A percentile compares a stretch with the other conserved stretches of the same genome.
Conservation (phyloP, 2,329 filamentous ascomycete genomes). For the Didymella keratinophila region DNA sequence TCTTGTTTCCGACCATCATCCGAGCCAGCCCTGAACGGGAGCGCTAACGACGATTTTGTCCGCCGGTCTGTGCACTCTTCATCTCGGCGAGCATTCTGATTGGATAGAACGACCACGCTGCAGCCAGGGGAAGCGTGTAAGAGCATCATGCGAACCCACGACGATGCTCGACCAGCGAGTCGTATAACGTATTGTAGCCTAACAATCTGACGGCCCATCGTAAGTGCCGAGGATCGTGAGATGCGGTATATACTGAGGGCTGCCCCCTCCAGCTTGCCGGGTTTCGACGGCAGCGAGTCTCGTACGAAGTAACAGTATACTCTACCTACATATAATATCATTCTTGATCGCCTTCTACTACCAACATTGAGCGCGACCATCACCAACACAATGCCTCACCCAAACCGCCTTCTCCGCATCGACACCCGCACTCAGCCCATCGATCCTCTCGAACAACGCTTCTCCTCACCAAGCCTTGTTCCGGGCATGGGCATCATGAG, state of each 20-base stretch:
- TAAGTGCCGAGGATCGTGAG: conserved; percentile 11
- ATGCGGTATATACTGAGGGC: conserved; percentile 21
- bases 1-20: conserved; percentile 20
- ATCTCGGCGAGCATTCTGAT: conserved; percentile 13
- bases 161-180: conserved; percentile 13
- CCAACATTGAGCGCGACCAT: neutral
- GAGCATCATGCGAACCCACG: conserved; percentile 22
- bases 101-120: conserved; percentile 4
- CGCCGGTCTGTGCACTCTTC: conserved; percentile 9
- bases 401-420: conserved; percentile 18
- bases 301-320: conserved; percentile 9
- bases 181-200: conserved; percentile 14
- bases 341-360: neutral
- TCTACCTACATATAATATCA: conserved; percentile 2
- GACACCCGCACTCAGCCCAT: conserved; percentile 8
- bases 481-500: conserved; percentile 24
- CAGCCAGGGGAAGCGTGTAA: conserved; percentile 12
- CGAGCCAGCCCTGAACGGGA: conserved; percentile 12
- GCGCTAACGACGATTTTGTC: conserved; percentile 16
- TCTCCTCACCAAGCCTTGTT: conserved; percentile 18
- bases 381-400: conserved; percentile 9
- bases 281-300: conserved; percentile 4
- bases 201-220: conserved; percentile 13
- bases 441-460: conserved; percentile 21
- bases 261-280: conserved; percentile 1